Evolutionary conservation across 2,329 filamentous ascomycete species (phyloP).

Genomic region (Cadophora luteo-olivacea): DNA sequence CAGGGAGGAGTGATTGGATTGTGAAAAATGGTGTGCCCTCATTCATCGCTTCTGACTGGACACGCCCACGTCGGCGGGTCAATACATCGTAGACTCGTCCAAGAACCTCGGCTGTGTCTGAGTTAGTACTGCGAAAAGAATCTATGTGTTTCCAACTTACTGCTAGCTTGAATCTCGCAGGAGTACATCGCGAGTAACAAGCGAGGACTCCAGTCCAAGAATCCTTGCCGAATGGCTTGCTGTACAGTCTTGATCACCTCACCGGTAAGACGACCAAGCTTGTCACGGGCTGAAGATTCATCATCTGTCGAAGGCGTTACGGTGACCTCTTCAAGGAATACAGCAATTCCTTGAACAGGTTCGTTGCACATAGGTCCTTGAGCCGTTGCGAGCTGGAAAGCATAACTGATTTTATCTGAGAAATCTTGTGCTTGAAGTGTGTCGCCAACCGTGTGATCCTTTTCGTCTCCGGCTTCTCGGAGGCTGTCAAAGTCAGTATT

Average conservation of each 20-base stretch:
- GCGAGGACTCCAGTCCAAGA: constrained; percentile 96
- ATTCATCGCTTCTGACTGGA: constrained; percentile 89
- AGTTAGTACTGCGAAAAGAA: constrained; percentile 26
- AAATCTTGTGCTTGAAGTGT: constrained; percentile 70
- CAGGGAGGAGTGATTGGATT: constrained; percentile 85
- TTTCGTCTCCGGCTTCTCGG: constrained; percentile 37
- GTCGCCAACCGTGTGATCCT: constrained; percentile 51
- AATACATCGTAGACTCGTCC: constrained; percentile 97
- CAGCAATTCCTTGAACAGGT: constrained; percentile 89
- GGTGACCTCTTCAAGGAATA: constrained; percentile 82
- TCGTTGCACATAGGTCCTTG: constrained; percentile 93
- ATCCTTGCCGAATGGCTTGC: constrained; percentile 81
- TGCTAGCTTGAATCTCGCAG: constrained; percentile 95
- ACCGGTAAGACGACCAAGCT: constrained; percentile 82
- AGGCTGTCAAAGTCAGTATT: constrained; percentile 38
- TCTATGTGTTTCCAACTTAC: constrained; percentile 52
- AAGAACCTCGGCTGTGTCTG: constrained; percentile 77
- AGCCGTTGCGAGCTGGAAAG: constrained; percentile 89
- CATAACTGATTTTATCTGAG: constrained; percentile 88
- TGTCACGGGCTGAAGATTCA: constrained; percentile 63
- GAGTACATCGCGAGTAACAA: constrained; percentile 97
- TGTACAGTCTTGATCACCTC: constrained; percentile 92
- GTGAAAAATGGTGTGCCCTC: constrained; percentile 97
- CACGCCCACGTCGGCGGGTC: constrained; percentile 88
- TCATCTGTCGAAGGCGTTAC: constrained; percentile 63